Base-by-base conservation (phyloP, 345 rosid genomes). In the Dipteronia sinensis region DNA sequence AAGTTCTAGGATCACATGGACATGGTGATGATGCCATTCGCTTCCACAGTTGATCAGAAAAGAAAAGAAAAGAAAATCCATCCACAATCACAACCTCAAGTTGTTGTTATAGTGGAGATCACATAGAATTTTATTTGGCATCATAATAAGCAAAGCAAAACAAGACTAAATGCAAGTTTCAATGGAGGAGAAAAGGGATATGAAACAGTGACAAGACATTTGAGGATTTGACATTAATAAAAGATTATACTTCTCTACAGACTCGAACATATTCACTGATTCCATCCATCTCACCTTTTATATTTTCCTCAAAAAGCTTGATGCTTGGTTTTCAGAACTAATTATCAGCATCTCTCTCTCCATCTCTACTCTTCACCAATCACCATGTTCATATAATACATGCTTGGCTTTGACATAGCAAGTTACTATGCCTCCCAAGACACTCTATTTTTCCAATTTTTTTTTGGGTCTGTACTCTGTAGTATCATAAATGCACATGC, bases 231-330 rank as follows among this genome's bases (percentile, higher is more conserved):
- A 76, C 84, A 81, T 84, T 73, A 77, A 76, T 69, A 76, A 73
- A 80, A 78, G 85, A 77, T 88, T 88, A 83, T 82, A 76, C 86
- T 79, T 76, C 77, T 85, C 87, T 69, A 42, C 10, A 80, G 82
- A 81, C 73, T 62, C 74, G 86, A 87, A 88, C 83, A 83, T 74
- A 83, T 89, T 84, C 88, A 78, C 77, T 42, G 88, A 84, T 88
- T 88, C 90, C 86, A 75, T 78, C 65, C 78, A 53, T 65, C 69
- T 23, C 83, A 73, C 69, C 69, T 46, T 23, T 76, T 10, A 44
- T 66, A 34, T 74, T 73, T 74, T 76, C 65, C 16, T 29, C 17
- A 77, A 65, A 83, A 72, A 76, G 73, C 23, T 61, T 72, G 83
- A 87, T 83, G 85, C 85, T 70, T 53, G 51, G 73, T 55, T 65